phyloP scores from a whole-genome alignment of 495 filamentous ascomycete genomes.

The Neurospora sp. region DNA sequence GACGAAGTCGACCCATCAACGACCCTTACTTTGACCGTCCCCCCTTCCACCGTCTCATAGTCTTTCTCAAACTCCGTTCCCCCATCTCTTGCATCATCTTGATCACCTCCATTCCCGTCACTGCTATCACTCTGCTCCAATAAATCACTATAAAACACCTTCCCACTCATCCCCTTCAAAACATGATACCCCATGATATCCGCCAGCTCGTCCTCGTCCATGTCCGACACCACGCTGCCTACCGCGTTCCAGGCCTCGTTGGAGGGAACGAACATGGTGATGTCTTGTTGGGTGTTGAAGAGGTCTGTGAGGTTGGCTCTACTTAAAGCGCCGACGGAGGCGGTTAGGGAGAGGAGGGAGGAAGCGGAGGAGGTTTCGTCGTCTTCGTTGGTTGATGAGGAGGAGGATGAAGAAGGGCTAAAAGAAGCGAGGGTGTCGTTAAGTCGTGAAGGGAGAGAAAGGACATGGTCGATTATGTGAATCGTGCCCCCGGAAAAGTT shows the following conservation, averaged over 20 bases:
- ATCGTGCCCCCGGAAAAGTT: conserved; percentile 54
- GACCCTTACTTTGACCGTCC: background rate
- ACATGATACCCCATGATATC: conserved; percentile 24
- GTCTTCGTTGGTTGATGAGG: background rate
- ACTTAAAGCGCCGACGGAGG: conserved; percentile 46
- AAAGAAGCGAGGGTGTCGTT: conserved; percentile 27
- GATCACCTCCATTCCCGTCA: conserved; percentile 14
- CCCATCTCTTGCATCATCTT: too few relatives aligned
- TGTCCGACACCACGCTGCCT: conserved; percentile 7
- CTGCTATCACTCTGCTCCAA: conserved; percentile 18
- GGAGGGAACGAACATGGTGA: conserved; percentile 52
- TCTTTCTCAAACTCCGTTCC: background rate
- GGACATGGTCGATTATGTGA: conserved; percentile 53
- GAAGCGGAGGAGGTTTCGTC: conserved; percentile 11
- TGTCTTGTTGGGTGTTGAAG: conserved; percentile 31
- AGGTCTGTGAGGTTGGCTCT: conserved; percentile 30
- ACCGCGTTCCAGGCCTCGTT: conserved; percentile 19
- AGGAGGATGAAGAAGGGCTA: background rate
- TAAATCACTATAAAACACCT: conserved; percentile 39
- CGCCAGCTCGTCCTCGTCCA: conserved; percentile 9
- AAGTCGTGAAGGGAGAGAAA: conserved; percentile 46
- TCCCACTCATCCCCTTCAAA: conserved; percentile 11
- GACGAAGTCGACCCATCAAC: background rate
- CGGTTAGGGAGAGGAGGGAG: conserved; percentile 31
- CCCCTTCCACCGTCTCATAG: background rate